These are phyloP conservation scores for Hypoxylon intermedium DNA, from an alignment of 495 filamentous ascomycete genomes.

Conservation along the genomic window DNA sequence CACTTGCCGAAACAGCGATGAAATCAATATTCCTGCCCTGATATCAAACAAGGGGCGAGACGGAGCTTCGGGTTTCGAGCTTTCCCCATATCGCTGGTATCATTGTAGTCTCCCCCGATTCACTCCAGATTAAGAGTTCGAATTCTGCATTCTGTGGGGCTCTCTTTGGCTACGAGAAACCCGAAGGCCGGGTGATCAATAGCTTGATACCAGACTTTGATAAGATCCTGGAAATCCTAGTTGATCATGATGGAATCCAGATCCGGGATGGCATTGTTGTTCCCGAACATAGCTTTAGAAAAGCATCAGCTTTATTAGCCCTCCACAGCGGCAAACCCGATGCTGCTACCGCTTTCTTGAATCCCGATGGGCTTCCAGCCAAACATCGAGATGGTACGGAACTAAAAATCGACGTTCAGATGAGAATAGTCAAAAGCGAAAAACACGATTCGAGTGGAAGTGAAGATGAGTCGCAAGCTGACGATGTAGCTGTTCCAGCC, in stretches of 20 bases:
- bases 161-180: constrained; percentile 84
- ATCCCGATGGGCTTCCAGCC: constrained; percentile 81
- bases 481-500: constrained; percentile 38
- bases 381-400: constrained; percentile 88
- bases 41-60: constrained; percentile 70
- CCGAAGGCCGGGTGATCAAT: constrained; percentile 78
- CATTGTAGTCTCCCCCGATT: constrained; percentile 80
- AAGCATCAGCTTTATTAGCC: constrained; percentile 82
- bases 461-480: constrained; percentile 54
- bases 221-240: constrained; percentile 76
- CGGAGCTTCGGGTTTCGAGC: constrained; percentile 81
- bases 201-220: constrained; percentile 89
- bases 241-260: constrained; percentile 81
- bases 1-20: constrained; percentile 75
- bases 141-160: constrained; percentile 94
- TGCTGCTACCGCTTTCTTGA: constrained; percentile 76
- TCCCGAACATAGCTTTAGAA: constrained; percentile 92
- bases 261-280: constrained; percentile 95
- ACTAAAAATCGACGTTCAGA: constrained; percentile 90
- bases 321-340: constrained; percentile 80
- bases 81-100: constrained; percentile 98
- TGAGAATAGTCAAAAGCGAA: constrained; percentile 93
- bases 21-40: constrained; percentile 78
- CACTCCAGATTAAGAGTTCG: constrained; percentile 82
- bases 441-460: constrained; percentile 58